Percentiles rank a stretch among this genome's conserved stretches.
These are phyloP conservation scores for Colletotrichum sp. DNA, from an alignment of 2,329 filamentous ascomycete genomes.

Conservation along the genomic window DNA sequence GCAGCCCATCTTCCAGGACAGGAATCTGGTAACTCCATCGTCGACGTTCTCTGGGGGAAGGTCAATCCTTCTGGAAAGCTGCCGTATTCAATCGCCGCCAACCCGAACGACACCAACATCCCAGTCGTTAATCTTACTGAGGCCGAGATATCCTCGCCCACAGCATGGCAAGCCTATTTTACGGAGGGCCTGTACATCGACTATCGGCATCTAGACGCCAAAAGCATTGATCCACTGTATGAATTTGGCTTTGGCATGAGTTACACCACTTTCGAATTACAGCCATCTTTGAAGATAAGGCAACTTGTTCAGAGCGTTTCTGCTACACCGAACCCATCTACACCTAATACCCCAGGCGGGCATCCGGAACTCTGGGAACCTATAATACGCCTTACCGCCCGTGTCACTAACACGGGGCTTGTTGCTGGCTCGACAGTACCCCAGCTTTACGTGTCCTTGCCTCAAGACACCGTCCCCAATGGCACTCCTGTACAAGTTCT, in stretches of 20 bases:
- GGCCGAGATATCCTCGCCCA: conserved; percentile 61
- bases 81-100: conserved; percentile 56
- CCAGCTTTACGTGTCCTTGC: conserved; percentile 61
- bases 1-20: conserved; percentile 79
- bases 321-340: conserved; percentile 41
- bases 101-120: conserved; percentile 48
- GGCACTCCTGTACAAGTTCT: conserved; percentile 59
- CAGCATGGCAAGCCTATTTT: conserved; percentile 56
- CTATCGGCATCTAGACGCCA: conserved; percentile 57
- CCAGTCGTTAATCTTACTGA: conserved; percentile 54
- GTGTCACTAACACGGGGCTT: conserved; percentile 68
- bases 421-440: conserved; percentile 68
- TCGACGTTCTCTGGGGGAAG: conserved; percentile 73
- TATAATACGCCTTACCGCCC: conserved; percentile 57
- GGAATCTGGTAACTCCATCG: conserved; percentile 76
- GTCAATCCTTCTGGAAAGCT: conserved; percentile 50
- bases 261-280: conserved; percentile 66
- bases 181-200: conserved; percentile 59
- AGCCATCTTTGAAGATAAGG: conserved; percentile 47
- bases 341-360: conserved; percentile 45
- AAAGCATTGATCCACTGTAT: conserved; percentile 53
- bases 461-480: conserved; percentile 23
- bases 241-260: conserved; percentile 72
- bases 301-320: conserved; percentile 33
- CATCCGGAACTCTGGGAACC: conserved; percentile 50